Percentiles rank a stretch among this genome's conserved stretches.
Evolutionary conservation across 805 yeast species (phyloP).

Genomic region (Saturnispora hagleri): DNA sequence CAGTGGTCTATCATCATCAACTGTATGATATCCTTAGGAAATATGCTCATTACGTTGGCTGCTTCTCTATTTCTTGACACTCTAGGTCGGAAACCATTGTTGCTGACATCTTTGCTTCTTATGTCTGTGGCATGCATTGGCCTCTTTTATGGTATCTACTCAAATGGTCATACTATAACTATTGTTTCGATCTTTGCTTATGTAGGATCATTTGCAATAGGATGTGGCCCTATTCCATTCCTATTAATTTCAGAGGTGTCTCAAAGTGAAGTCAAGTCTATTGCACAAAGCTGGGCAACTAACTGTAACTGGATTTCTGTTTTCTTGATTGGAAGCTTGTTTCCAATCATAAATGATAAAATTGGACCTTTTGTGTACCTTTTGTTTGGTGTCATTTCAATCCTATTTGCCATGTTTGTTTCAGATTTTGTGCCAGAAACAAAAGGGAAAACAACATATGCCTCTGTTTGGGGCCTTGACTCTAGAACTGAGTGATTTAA

Average conservation of each 20-base stretch:
- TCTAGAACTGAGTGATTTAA: slow-evolving; percentile 1
- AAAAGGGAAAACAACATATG: slow-evolving; percentile 50
- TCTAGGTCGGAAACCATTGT: slow-evolving; percentile 65
- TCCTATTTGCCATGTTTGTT: slow-evolving; percentile 40
- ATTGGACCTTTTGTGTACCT: slow-evolving; percentile 77
- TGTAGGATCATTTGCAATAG: slow-evolving; percentile 81
- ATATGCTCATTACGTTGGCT: slow-evolving; percentile 61
- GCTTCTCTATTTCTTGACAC: slow-evolving; percentile 72
- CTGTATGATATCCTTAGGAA: slow-evolving; percentile 64
- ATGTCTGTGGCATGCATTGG: slow-evolving; percentile 61
- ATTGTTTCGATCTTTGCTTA: slow-evolving; percentile 60
- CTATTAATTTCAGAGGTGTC: slow-evolving; percentile 82
- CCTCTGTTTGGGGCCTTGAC: slow-evolving; percentile 52
- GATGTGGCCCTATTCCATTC: slow-evolving; percentile 95
- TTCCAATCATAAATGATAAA: slow-evolving; percentile 59
- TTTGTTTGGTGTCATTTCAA: slow-evolving; percentile 55
- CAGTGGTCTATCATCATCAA: slow-evolving; percentile 61
- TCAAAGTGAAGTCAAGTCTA: slow-evolving; percentile 65
- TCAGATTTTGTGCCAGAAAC: slow-evolving; percentile 60
- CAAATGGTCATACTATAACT: slow-evolving; percentile 38
- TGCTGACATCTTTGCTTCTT: slow-evolving; percentile 52
- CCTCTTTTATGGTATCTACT: slow-evolving; percentile 58
- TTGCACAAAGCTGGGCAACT: slow-evolving; percentile 91
- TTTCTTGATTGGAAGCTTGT: slow-evolving; percentile 66
- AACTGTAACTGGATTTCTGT: slow-evolving; percentile 88